Conservation (phyloP, 129 eudicot genomes). For the Centrapalus pauciflorus region DNA sequence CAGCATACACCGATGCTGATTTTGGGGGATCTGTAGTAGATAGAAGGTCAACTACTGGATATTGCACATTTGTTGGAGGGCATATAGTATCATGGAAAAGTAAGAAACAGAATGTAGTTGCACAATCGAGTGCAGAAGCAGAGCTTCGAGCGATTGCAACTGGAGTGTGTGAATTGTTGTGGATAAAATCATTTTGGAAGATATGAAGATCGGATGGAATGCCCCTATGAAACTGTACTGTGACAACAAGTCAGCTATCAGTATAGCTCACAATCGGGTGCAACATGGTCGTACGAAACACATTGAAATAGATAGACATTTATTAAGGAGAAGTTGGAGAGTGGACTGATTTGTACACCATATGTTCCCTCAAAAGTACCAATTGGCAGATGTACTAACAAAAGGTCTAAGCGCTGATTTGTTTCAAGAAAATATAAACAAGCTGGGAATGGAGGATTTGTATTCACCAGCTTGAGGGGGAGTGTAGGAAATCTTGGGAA, state of each 20-base stretch:
- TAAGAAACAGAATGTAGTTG: slow-evolving; percentile 9
- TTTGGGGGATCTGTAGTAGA: background rate
- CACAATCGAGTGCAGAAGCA: slow-evolving; percentile 6
- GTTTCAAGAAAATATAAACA: background rate
- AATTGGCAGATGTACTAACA: background rate
- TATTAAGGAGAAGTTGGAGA: background rate
- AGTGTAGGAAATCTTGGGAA: no score
- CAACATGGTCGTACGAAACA: slow-evolving; percentile 5
- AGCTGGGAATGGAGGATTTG: background rate
- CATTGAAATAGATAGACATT: background rate
- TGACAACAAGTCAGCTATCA: slow-evolving; percentile 12
- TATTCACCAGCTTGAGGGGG: no score
- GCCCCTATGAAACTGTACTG: background rate
- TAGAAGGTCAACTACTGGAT: slow-evolving; percentile 2
- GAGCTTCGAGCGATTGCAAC: slow-evolving; percentile 2
- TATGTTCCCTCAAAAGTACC: background rate
- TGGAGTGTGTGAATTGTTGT: slow-evolving; percentile 4
- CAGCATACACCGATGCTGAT: slow-evolving; percentile 7
- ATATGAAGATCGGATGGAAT: background rate
- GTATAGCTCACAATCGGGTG: background rate
- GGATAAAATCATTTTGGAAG: background rate
- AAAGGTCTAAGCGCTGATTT: background rate
- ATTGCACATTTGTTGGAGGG: background rate
- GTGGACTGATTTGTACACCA: background rate
- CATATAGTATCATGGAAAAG: background rate